phyloP scores from a whole-genome alignment of 2,329 filamentous ascomycete genomes.

The Aureobasidium sp. region DNA sequence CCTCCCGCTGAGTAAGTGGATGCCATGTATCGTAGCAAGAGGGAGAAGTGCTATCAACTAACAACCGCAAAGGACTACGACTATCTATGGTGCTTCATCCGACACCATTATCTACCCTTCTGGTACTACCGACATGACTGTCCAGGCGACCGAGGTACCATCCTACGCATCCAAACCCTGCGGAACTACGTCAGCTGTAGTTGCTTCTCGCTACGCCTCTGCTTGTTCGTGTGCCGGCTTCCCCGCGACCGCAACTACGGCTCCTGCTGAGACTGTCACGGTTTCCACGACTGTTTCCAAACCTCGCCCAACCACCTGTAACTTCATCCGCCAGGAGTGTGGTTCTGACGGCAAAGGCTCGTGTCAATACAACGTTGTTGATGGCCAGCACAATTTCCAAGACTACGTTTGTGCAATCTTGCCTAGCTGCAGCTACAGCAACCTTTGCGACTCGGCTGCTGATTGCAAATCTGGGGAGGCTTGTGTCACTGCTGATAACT shows the following conservation, averaged over 20 bases:
- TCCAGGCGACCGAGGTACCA: neutral
- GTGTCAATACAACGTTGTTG: neutral
- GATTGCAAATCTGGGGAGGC: neutral
- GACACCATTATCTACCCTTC: neutral
- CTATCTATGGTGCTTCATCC: neutral
- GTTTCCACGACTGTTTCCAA: neutral
- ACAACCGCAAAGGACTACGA: neutral
- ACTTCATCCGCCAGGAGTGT: neutral
- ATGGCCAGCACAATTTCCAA: neutral
- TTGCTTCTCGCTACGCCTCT: neutral
- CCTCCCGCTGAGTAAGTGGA: neutral
- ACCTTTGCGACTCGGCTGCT: neutral
- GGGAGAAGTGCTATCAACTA: neutral
- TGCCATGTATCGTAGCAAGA: neutral
- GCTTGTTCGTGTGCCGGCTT: neutral
- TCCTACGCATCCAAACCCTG: neutral
- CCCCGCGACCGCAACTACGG: neutral
- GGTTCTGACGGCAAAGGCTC: neutral
- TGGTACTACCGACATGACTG: neutral
- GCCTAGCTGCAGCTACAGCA: neutral
- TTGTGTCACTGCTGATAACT: neutral
- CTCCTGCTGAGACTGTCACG: neutral
- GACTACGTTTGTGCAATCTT: neutral
- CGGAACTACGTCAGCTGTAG: neutral
- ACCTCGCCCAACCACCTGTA: neutral